Evolutionary conservation across 1,284 basidiomycete species (phyloP).

Genomic region (Leccinum insolens): DNA sequence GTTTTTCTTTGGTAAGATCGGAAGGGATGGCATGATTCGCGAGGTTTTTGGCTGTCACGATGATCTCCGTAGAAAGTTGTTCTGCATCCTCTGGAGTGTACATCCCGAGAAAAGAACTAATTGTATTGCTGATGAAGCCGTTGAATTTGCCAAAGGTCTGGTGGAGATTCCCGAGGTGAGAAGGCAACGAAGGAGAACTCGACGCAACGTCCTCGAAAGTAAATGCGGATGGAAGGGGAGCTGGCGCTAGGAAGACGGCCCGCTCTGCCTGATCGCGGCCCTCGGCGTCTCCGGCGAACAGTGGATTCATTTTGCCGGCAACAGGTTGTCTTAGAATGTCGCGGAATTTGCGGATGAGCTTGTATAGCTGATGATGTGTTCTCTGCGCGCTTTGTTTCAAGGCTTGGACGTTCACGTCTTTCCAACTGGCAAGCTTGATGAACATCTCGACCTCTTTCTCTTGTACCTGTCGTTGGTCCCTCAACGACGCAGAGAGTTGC

Average conservation of each 20-base stretch:
- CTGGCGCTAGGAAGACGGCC: conserved; percentile 12
- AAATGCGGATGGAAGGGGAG: conserved; percentile 5
- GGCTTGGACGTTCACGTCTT: conserved; percentile 95
- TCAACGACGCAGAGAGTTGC: conserved; percentile 55
- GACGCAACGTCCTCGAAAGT: conserved; percentile 10
- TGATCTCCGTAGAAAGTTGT: conserved; percentile 73
- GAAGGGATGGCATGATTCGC: conserved; percentile 54
- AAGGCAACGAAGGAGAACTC: conserved; percentile 15
- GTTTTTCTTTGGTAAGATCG: conserved; percentile 56
- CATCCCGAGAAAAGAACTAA: conserved; percentile 47
- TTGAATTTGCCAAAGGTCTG: conserved; percentile 58
- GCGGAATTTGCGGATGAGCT: conserved; percentile 91
- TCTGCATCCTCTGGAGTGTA: conserved; percentile 50
- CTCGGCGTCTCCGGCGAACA: conserved; percentile 40
- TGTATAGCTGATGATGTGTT: conserved; percentile 93
- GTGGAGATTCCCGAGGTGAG: conserved; percentile 26
- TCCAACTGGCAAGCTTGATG: conserved; percentile 98
- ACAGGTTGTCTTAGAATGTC: conserved; percentile 71
- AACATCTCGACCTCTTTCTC: conserved; percentile 86
- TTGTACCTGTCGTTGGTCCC: conserved; percentile 60
- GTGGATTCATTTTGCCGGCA: conserved; percentile 35
- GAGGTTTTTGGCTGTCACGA: conserved; percentile 68
- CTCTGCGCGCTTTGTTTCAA: conserved; percentile 90
- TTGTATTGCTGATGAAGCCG: conserved; percentile 42
- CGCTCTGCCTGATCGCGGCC: conserved; percentile 17